Base-by-base conservation (phyloP, 2,329 filamentous ascomycete genomes). In the Paraphoma chrysanthemicola region DNA sequence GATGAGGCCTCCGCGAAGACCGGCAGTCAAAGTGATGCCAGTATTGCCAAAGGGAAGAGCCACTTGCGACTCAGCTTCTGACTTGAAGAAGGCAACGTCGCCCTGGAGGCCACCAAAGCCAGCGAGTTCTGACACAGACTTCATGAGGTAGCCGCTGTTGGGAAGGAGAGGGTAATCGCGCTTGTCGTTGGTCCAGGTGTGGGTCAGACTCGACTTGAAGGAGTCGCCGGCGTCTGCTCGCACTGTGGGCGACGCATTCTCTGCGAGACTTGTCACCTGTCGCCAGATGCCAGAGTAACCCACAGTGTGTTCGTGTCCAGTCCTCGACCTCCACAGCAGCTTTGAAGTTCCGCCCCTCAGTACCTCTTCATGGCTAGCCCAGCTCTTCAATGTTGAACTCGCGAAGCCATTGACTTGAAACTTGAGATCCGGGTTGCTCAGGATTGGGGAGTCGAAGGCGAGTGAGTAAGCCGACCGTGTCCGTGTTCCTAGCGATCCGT, bases 11-110 rank as follows among this genome's bases (percentile, higher is more conserved):
- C 90, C 86, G 49, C 94, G 86, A 53, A 98, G 80, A 12, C 93
- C 91, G 14, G 87, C 91, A 3, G 91, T 94, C 53, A 99, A 83
- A 10, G 91, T 94, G 53, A 97, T 83, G 28, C 93, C 92, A 41
- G 89, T 92, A 56, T 87, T 84, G 28, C 87, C 87, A 18, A 97
- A 82, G 0, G 93, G 89, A 1, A 94, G 57, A 2, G 92, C 92
- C 53, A 87, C 87, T 59, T 92, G 88, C 1, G 92, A 82, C 76
- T 98, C 94, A 14, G 94, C 69, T 75, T 98, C 93, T n/a, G 88
- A 88, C 79, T 97, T 99, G 76, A 88, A 92, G 77, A 97, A 98
- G n/a, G 90, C 89, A 1, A 97, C 93, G 68, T 98, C 95, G 39
- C 95, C 95, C 60, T 86, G 86, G 16, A 99, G 80, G 0, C 90